These are phyloP conservation scores for Udeniomyces megalosporus DNA, from an alignment of 768 basidiomycete genomes.

Conservation along the genomic window DNA sequence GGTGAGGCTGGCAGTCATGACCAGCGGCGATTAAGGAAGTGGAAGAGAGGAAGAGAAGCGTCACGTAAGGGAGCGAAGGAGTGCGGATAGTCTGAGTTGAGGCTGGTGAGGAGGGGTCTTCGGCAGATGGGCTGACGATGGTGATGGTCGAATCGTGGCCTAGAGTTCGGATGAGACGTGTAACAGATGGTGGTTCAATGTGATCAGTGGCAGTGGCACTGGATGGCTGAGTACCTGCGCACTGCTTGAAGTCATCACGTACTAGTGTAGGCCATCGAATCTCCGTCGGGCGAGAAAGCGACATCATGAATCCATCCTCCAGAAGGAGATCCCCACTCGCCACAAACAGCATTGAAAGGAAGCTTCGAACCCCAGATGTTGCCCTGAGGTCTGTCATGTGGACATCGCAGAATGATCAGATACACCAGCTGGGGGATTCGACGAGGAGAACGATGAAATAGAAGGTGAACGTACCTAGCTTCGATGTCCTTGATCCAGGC, in stretches of 20 bases:
- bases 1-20: slow-evolving; percentile 89
- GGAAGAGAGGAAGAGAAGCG: slow-evolving; percentile 74
- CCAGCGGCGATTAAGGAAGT: slow-evolving; percentile 74
- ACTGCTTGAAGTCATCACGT: slow-evolving; percentile 7
- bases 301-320: slow-evolving; percentile 97
- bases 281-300: slow-evolving; percentile 92
- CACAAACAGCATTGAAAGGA: slow-evolving; percentile 94
- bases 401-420: too few species aligned
- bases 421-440: not conserved
- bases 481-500: slow-evolving; percentile 98
- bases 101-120: slow-evolving; percentile 36
- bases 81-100: slow-evolving; percentile 50
- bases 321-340: slow-evolving; percentile 70
- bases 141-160: slow-evolving; percentile 91
- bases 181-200: not conserved
- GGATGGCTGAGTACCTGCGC: not conserved
- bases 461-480: slow-evolving; percentile 42
- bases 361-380: slow-evolving; percentile 96
- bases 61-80: slow-evolving; percentile 62
- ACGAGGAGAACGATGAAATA: not conserved
- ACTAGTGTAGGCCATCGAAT: slow-evolving; percentile 84
- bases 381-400: slow-evolving; percentile 65
- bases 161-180: too few species aligned
- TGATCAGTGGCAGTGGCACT: not conserved
- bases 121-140: slow-evolving; percentile 59